Evolutionary conservation across 2,329 filamentous ascomycete species (phyloP).

Genomic region (Aurifilum marmelostoma): DNA sequence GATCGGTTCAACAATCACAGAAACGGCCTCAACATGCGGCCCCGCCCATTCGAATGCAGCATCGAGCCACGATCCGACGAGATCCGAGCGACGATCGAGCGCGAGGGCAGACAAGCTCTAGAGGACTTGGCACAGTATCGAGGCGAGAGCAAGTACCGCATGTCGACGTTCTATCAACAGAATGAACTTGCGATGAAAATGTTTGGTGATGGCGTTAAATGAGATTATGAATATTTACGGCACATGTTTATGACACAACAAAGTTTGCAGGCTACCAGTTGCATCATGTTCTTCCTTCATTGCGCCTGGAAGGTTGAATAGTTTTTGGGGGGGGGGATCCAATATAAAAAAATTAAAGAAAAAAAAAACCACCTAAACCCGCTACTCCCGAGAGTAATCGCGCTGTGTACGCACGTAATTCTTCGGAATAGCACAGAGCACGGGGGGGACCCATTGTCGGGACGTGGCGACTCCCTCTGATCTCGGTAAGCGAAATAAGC

Average conservation of each 20-base stretch:
- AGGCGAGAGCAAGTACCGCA: conserved; percentile 60
- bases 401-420: background rate
- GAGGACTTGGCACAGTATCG: conserved; percentile 54
- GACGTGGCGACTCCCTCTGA: background rate
- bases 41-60: conserved; percentile 56
- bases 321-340: too few species aligned
- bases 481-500: background rate
- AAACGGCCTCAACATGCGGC: conserved; percentile 63
- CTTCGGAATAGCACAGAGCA: background rate
- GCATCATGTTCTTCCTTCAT: too few species aligned
- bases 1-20: too few species aligned
- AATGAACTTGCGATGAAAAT: conserved; percentile 39
- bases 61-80: conserved; percentile 54
- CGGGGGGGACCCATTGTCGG: background rate
- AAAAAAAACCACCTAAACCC: too few species aligned
- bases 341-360: too few species aligned
- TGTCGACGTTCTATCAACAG: conserved; percentile 55
- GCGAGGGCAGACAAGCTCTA: conserved; percentile 57
- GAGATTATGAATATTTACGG: background rate
- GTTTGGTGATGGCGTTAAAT: conserved; percentile 34
- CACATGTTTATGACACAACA: too few species aligned
- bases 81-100: conserved; percentile 53
- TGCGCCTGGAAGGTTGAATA: too few species aligned
- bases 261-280: too few species aligned
- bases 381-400: too few species aligned